phyloP scores from a whole-genome alignment of 495 filamentous ascomycete species.

The Pyronema domesticum region DNA sequence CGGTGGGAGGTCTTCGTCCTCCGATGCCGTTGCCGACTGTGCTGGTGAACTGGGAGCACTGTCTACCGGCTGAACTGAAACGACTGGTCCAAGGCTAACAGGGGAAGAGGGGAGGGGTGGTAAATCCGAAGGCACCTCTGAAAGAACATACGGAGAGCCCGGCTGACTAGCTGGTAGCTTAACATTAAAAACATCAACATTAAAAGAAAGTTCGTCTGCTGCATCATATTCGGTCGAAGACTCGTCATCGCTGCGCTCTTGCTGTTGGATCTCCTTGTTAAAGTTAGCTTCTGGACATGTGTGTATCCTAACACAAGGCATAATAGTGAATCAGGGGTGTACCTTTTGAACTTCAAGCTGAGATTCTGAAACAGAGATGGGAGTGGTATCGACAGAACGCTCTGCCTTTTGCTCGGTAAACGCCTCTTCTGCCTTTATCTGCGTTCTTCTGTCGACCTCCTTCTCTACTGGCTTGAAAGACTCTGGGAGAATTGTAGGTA shows the following conservation, averaged over 20 bases:
- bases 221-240: neutral
- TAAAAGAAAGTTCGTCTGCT: neutral
- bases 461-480: neutral
- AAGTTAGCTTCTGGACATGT: neutral
- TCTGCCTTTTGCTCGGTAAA: neutral
- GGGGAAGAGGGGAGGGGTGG: neutral
- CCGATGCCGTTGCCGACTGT: neutral
- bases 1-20: too few species aligned
- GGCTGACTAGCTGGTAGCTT: neutral
- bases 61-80: neutral
- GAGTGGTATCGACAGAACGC: neutral
- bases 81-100: too few species aligned
- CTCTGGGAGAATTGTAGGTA: neutral
- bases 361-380: neutral
- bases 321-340: neutral
- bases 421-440: neutral
- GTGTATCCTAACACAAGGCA: neutral
- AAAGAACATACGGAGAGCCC: neutral
- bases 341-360: neutral
- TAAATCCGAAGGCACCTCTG: neutral
- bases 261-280: neutral
- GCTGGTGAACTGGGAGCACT: neutral
- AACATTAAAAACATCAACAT: neutral
- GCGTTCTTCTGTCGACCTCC: neutral
- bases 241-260: neutral